Evolutionary conservation across 2,329 filamentous ascomycete species (phyloP), one percentile per base, ranked within the genome.

Genomic region (Emmonsiellopsis sp.): DNA sequence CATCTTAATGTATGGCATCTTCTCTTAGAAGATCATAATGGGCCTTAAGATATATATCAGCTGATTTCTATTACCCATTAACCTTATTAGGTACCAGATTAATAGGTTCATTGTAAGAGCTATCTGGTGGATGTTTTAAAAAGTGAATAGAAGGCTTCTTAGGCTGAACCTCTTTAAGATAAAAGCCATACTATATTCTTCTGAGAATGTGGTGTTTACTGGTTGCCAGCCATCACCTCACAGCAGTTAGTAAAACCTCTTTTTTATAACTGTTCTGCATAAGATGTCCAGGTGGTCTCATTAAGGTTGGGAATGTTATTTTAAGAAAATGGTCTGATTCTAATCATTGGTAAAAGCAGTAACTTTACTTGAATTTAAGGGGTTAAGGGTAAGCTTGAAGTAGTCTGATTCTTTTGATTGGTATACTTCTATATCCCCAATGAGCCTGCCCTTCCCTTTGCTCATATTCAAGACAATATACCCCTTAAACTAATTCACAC

Each of bases 321-420:
- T n/a, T n/a, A n/a, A n/a, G n/a, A n/a, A n/a, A n/a, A n/a, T 74
- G 63, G 62, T 76, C 73, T 5, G 69, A 69, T 4, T 74, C 75
- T 57, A 74, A 76, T 35, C 71, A 68, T 16, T 75, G 67, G 48
- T 71, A 66, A 35, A 77, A 71, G 1, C 75, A 72, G 62, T 72
- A 74, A 9, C 71, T 69, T 48, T 63, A 53, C 16, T 76, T 73
- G 4, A 67, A 57, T 50, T 70, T 72, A 1, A 76, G 58, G 0
- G 73, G 68, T 72, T 71, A 30, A 76, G 58, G 11, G 52, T 66
- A 32, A 77, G 56, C 37, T 67, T 67, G 35, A 76, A 65, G 5
- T 71, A 62, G 0, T 69, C 66, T 3, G 60, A 52, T 43, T 71
- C 65, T n/a, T n/a, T n/a, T n/a, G n/a, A n/a, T n/a, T n/a, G n/a